Percentiles rank a stretch among this genome's conserved stretches.
phyloP scores from a whole-genome alignment of 371 early-diverging fungal genomes.

The Encephalitozoon romaleae region DNA sequence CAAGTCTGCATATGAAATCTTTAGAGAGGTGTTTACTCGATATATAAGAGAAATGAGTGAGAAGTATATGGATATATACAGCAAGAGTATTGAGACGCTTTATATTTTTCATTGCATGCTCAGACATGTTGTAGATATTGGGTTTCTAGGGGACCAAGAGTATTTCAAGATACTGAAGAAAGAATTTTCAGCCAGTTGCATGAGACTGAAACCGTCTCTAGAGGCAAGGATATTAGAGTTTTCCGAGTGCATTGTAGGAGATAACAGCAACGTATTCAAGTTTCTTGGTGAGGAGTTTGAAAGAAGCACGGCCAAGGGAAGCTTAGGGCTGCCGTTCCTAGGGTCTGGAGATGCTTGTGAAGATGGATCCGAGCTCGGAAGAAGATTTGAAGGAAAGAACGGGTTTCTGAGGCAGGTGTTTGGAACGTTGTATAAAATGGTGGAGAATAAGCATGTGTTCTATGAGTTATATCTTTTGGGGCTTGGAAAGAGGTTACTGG shows the following conservation, averaged over 20 bases:
- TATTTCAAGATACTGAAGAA: neutral
- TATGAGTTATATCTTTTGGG: constrained; percentile 12
- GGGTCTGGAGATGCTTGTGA: neutral
- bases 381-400: neutral
- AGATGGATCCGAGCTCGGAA: neutral
- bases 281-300: neutral
- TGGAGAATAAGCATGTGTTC: constrained; percentile 24
- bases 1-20: neutral
- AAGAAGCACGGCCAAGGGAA: neutral
- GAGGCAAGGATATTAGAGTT: constrained; percentile 15
- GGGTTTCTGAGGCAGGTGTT: constrained; percentile 14
- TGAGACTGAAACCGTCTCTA: constrained; percentile 12
- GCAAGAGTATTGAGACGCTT: constrained; percentile 18
- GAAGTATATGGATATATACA: neutral
- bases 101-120: constrained; percentile 24
- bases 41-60: neutral
- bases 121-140: constrained; percentile 28
- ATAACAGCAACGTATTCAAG: neutral
- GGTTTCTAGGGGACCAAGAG: neutral
- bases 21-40: constrained; percentile 5
- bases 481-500: neutral
- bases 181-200: neutral
- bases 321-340: neutral
- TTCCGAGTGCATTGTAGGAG: neutral
- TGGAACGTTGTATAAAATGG: constrained; percentile 13